Percentiles rank a stretch among this genome's conserved stretches.
Conservation (phyloP, 2,329 filamentous ascomycete genomes). For the Pezicula neosporulosa region DNA sequence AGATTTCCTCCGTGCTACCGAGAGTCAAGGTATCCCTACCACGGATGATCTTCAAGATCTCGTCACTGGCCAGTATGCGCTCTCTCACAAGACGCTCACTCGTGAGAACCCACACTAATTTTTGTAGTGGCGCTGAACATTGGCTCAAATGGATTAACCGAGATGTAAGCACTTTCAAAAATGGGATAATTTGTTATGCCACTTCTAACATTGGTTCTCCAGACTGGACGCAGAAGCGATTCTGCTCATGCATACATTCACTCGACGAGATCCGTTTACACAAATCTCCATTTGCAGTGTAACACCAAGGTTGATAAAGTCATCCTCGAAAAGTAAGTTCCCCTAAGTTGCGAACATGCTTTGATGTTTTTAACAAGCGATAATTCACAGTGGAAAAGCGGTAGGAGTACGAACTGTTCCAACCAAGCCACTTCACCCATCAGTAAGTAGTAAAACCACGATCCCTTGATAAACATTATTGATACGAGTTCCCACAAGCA, state of each 20-base stretch:
- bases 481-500: constrained; percentile 20
- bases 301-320: constrained; percentile 79
- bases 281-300: constrained; percentile 68
- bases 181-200: too few relatives aligned
- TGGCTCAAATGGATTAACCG: constrained; percentile 87
- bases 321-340: constrained; percentile 56
- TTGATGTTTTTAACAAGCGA: too few relatives aligned
- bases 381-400: constrained; percentile 46
- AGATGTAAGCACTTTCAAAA: constrained; percentile 35
- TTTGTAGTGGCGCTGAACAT: constrained; percentile 63
- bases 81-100: background rate
- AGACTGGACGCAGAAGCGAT: constrained; percentile 70
- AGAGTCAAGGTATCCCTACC: constrained; percentile 70
- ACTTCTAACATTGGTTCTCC: background rate
- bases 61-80: constrained; percentile 46
- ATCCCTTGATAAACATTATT: constrained; percentile 8
- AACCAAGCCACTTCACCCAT: constrained; percentile 64
- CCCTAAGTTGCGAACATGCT: too few relatives aligned
- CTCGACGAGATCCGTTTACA: constrained; percentile 65
- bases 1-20: constrained; percentile 70
- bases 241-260: constrained; percentile 77
- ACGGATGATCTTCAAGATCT: constrained; percentile 77
- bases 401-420: constrained; percentile 68
- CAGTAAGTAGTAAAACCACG: constrained; percentile 26
- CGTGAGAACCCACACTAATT: background rate